Evolutionary conservation across 768 basidiomycete species (phyloP), one percentile per base, ranked within the genome.

Genomic region (Xanthoconium purpureum): DNA sequence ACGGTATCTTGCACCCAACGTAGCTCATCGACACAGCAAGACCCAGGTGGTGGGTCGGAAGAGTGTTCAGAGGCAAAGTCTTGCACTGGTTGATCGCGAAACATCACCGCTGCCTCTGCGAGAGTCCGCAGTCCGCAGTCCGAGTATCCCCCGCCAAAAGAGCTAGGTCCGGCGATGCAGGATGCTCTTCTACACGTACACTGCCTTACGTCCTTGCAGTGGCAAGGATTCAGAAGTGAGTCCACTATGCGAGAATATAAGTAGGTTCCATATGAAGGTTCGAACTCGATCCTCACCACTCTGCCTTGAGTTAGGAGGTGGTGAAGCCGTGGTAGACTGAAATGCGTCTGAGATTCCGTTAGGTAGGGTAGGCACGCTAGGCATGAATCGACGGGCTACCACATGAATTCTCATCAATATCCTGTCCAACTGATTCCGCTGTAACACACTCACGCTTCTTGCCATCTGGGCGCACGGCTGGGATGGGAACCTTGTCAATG

Each of bases 311-410:
- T 81, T 76, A 24, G 80, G 62, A 33, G 76, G 72, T 14, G 62
- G 55, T 24, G 67, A 53, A 37, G 60, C 58, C 15, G 60, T 54
- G 33, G 72, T 62, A 61, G 70, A 47, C 67, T 65, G 59, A 66
- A 71, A 35, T 45, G 77, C 77, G 69, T 88, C 88, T 54, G 79
- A 80, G 30, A 91, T 74, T 36, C 89, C 89, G 60, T 91, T 89
- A 11, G 89, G 89, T 38, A 91, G 70, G 2, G 88, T 80, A 13
- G 89, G 89, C 4, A 78, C 75, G 32, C 87, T 85, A 9, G 87
- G 88, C 62, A 88, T 84, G 66, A 82, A 89, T 59, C 88, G 78
- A 61, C 78, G 80, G 29, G 83, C 88, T 88, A 62, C 18, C 28
- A n/a, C n/a, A 40, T 20, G 15, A 13, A 30, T 54, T 36, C 11